phyloP scores from a whole-genome alignment of 192 early-diverging fungal species.

The Geosiphon pyriformis region DNA sequence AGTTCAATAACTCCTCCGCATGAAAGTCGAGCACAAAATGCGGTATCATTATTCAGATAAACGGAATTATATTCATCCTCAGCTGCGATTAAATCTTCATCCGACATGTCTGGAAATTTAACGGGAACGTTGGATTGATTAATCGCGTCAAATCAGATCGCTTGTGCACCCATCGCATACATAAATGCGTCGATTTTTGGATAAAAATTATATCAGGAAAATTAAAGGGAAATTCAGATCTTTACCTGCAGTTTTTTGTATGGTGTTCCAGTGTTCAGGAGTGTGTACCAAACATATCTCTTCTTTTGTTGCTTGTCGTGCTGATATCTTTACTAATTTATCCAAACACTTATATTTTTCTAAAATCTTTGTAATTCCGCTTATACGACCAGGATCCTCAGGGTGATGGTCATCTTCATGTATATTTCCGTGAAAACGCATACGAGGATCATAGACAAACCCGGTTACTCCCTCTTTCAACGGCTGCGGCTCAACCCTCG shows the following conservation, averaged over 20 bases:
- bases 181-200: not conserved
- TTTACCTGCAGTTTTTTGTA: conserved; percentile 42
- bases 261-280: conserved; percentile 34
- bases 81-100: conserved; percentile 42
- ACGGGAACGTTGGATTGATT: not conserved
- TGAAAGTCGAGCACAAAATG: conserved; percentile 61
- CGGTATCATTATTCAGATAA: conserved; percentile 61
- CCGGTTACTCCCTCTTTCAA: conserved; percentile 32
- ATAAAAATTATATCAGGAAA: not conserved
- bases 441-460: conserved; percentile 54
- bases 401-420: conserved; percentile 64
- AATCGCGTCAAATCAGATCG: not conserved
- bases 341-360: conserved; percentile 39
- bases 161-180: not conserved
- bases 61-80: conserved; percentile 55
- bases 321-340: conserved; percentile 38
- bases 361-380: conserved; percentile 56
- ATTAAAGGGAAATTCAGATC: not conserved
- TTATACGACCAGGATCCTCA: conserved; percentile 71
- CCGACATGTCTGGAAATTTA: conserved; percentile 33
- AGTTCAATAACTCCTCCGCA: conserved; percentile 72
- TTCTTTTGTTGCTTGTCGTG: conserved; percentile 40
- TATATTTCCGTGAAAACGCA: conserved; percentile 59
- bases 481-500: not conserved
- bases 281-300: conserved; percentile 56